Conservation (phyloP, 495 filamentous ascomycete species). For the Cladorrhinum samala region DNA sequence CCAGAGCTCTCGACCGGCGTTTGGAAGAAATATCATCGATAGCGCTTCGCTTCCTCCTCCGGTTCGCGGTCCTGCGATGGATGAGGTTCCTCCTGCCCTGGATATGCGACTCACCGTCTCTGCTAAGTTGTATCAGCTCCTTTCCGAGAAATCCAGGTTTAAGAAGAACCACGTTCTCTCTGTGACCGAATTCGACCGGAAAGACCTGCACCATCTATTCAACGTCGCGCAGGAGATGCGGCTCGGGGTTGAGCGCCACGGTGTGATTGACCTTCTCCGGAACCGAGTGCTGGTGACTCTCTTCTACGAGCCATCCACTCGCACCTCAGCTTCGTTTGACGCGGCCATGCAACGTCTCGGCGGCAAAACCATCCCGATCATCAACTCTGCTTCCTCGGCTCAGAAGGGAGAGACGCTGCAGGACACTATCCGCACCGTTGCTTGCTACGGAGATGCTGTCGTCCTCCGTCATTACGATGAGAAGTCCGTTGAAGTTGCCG, state of each 20-base stretch:
- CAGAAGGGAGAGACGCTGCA: slow-evolving; percentile 91
- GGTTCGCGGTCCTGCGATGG: slow-evolving; percentile 27
- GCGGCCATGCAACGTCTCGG: slow-evolving; percentile 96
- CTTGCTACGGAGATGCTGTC: slow-evolving; percentile 88
- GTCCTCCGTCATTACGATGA: slow-evolving; percentile 88
- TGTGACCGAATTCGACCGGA: slow-evolving; percentile 78
- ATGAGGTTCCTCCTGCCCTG: slow-evolving; percentile 48
- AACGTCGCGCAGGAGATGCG: slow-evolving; percentile 96
- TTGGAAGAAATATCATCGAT: neutral
- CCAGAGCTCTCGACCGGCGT: neutral
- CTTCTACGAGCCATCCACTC: slow-evolving; percentile 96
- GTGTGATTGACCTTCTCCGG: slow-evolving; percentile 78
- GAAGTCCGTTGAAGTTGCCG: slow-evolving; percentile 67
- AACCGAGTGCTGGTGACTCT: slow-evolving; percentile 80
- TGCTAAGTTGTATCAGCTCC: slow-evolving; percentile 53
- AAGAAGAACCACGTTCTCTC: slow-evolving; percentile 82
- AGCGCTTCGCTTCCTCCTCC: slow-evolving; percentile 10
- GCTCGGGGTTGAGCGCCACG: slow-evolving; percentile 82
- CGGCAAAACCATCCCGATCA: slow-evolving; percentile 70
- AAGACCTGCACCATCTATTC: slow-evolving; percentile 88
- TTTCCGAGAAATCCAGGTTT: slow-evolving; percentile 71
- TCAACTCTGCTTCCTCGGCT: slow-evolving; percentile 73
- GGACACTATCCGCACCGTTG: slow-evolving; percentile 88
- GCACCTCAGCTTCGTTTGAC: slow-evolving; percentile 94
- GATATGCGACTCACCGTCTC: slow-evolving; percentile 37